Percentiles rank a stretch among this genome's conserved stretches.
These are phyloP conservation scores for Arbutus unedo DNA, from an alignment of 148 eudicot species.

Conservation along the genomic window DNA sequence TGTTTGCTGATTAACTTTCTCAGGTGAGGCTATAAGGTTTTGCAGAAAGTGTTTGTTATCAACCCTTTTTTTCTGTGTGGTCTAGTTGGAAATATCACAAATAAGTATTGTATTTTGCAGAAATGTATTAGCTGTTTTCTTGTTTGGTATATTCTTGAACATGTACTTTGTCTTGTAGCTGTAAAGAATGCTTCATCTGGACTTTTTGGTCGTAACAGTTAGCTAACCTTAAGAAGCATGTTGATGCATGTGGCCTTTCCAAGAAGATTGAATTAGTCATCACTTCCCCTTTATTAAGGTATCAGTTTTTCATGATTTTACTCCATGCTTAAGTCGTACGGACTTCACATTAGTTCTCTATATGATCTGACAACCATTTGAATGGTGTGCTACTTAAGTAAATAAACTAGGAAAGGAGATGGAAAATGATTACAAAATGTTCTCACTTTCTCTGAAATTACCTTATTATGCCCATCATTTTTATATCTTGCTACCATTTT, in stretches of 20 bases:
- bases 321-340: constrained; percentile 13
- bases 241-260: constrained; percentile 52
- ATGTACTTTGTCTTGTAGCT: not conserved
- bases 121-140: too few relatives aligned
- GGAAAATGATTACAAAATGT: not conserved
- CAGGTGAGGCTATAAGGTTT: not conserved
- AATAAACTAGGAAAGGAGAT: not conserved
- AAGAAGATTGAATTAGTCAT: constrained; percentile 72
- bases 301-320: constrained; percentile 7
- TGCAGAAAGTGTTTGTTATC: not conserved
- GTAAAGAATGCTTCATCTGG: not conserved
- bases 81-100: not conserved
- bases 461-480: not conserved
- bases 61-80: not conserved
- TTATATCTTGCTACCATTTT: not conserved
- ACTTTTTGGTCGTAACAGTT: constrained; percentile 46
- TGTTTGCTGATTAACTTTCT: constrained; percentile 2
- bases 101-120: not conserved
- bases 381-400: not conserved
- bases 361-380: not conserved
- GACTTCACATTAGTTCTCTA: not conserved
- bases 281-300: constrained; percentile 81
- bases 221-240: constrained; percentile 74
- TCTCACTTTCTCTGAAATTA: not conserved
- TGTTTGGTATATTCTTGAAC: not conserved